Evolutionary conservation across 345 rosid genomes (phyloP).

Genomic region (Salix exigua): DNA sequence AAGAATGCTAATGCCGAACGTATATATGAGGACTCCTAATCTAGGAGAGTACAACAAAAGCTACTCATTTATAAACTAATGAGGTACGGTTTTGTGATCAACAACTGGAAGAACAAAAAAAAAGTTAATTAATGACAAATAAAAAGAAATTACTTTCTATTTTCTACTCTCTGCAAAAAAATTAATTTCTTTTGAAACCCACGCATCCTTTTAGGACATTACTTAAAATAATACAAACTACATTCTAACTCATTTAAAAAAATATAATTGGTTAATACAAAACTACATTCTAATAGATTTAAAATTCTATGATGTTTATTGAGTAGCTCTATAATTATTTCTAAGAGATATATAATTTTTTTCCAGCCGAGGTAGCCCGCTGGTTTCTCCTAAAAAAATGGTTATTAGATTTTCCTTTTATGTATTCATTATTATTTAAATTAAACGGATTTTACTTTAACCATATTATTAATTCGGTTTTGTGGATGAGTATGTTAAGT

Average conservation of each 20-base stretch:
- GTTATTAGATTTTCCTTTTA: not conserved
- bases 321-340: too few relatives aligned
- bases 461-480: not conserved
- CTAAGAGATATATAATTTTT: too few relatives aligned
- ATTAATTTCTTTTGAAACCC: constrained; percentile 22
- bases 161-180: constrained; percentile 26
- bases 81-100: not conserved
- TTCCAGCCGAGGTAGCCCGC: too few relatives aligned
- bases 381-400: too few relatives aligned
- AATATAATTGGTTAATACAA: not conserved
- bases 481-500: not conserved
- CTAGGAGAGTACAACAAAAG: constrained; percentile 11
- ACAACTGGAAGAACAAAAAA: not conserved
- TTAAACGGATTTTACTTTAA: not conserved
- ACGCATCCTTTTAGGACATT: constrained; percentile 47
- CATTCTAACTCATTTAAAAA: not conserved
- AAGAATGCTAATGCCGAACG: not conserved
- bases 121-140: constrained; percentile 15
- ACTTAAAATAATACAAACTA: constrained; percentile 22
- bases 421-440: too few relatives aligned
- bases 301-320: too few relatives aligned
- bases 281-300: too few relatives aligned
- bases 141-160: constrained; percentile 2
- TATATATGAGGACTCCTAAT: not conserved
- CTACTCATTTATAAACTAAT: constrained; percentile 41